These are phyloP conservation scores for Blastocystis sp. DNA, from an alignment of 352 stramenopile genomes.

Conservation along the genomic window DNA sequence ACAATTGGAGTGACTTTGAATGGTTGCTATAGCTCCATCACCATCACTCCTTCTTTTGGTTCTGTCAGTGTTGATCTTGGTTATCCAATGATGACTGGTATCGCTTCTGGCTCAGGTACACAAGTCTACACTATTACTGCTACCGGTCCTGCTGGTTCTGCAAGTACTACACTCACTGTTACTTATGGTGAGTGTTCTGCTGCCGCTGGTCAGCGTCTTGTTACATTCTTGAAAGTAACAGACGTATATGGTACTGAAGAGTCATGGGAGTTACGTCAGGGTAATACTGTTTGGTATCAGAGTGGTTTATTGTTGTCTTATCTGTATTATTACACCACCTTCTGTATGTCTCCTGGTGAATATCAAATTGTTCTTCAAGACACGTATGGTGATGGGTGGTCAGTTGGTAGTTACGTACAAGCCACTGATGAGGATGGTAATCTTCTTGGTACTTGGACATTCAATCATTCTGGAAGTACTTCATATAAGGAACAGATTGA, in stretches of 20 bases:
- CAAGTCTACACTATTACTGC: constrained; percentile 37
- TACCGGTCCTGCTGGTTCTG: neutral
- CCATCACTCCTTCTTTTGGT: constrained; percentile 14
- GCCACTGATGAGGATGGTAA: constrained; percentile 1
- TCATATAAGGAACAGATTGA: neutral
- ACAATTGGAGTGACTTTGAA: neutral
- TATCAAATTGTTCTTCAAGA: constrained; percentile 31
- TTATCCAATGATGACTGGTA: constrained; percentile 22
- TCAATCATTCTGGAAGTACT: neutral
- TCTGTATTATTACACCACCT: constrained; percentile 1
- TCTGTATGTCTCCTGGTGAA: constrained; percentile 36
- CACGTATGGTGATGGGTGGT: constrained; percentile 55
- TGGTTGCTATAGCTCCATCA: constrained; percentile 33
- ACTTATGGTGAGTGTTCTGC: constrained; percentile 17
- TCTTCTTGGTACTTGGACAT: neutral
- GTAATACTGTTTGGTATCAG: neutral
- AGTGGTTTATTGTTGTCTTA: neutral
- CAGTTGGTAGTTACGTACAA: neutral
- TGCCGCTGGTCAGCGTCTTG: neutral
- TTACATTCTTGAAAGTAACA: constrained; percentile 4
- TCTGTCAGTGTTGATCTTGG: constrained; percentile 3
- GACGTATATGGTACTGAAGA: neutral
- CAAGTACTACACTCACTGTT: neutral
- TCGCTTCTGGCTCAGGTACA: neutral
- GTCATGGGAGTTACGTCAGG: constrained; percentile 33